Conservation (phyloP, 108 stramenopile species). For the Skeletonema tropicum region DNA sequence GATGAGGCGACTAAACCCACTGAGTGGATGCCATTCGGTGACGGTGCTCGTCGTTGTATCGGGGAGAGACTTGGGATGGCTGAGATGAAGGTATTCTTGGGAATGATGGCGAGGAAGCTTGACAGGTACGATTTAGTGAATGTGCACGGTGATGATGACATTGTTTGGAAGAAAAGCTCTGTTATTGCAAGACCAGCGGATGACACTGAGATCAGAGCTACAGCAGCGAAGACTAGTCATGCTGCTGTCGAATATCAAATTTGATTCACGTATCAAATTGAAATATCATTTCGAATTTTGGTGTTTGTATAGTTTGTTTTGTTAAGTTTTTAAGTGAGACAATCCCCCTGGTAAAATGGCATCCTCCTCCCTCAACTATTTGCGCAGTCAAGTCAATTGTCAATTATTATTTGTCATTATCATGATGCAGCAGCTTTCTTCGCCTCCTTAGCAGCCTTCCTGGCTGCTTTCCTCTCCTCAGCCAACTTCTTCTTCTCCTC, state of each 20-base stretch:
- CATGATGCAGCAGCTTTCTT: constrained; percentile 36
- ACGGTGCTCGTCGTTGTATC: constrained; percentile 55
- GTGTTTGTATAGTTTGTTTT: neutral
- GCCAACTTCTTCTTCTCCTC: constrained; percentile 90
- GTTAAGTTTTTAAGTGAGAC: neutral
- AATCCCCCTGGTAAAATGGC: neutral
- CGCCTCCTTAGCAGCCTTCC: constrained; percentile 78
- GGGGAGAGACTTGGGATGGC: constrained; percentile 45
- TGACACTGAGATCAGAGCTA: constrained; percentile 1
- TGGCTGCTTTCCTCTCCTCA: constrained; percentile 67
- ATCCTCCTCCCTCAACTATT: too few relatives aligned
- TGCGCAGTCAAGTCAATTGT: too few relatives aligned
- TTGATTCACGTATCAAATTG: neutral
- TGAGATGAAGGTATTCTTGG: constrained; percentile 62
- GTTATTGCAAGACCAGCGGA: constrained; percentile 21
- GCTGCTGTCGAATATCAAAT: constrained; percentile 1
- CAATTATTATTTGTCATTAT: neutral
- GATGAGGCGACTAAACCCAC: constrained; percentile 19
- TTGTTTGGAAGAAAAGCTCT: constrained; percentile 20
- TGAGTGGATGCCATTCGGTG: constrained; percentile 57
- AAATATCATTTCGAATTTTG: too few relatives aligned
- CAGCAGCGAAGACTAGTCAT: neutral
- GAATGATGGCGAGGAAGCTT: constrained; percentile 53
- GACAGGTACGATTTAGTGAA: constrained; percentile 30
- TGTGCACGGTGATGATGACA: neutral